Evolutionary conservation across 495 filamentous ascomycete genomes (phyloP).

Genomic region (Penicillium cinerascens): DNA sequence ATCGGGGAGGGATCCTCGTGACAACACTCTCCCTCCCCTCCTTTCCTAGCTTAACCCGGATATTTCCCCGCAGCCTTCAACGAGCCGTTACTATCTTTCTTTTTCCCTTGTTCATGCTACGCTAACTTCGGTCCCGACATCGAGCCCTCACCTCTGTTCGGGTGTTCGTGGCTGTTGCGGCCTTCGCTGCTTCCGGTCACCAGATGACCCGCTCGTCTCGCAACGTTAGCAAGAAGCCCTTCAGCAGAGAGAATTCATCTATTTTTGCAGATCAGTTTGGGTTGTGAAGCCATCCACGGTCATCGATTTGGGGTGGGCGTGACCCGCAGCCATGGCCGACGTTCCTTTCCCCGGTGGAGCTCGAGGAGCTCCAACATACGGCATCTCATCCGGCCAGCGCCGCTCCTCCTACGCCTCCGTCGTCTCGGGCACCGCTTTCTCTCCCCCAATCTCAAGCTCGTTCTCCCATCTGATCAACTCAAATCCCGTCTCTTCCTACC

Average conservation of each 20-base stretch:
- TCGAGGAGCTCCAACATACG: slow-evolving; percentile 40
- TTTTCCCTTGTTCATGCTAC: too few species aligned
- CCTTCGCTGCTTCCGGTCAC: slow-evolving; percentile 24
- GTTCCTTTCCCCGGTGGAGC: slow-evolving; percentile 47
- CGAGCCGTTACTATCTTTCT: not conserved
- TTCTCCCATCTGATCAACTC: slow-evolving; percentile 61
- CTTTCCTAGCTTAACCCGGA: not conserved
- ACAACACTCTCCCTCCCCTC: slow-evolving; percentile 5
- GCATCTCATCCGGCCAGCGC: slow-evolving; percentile 43
- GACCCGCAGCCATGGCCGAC: slow-evolving; percentile 40
- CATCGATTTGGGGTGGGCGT: slow-evolving; percentile 11
- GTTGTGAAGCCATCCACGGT: slow-evolving; percentile 1
- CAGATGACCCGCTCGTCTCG: slow-evolving; percentile 25
- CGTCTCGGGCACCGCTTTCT: slow-evolving; percentile 61
- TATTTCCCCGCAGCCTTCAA: slow-evolving; percentile 10
- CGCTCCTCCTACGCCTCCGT: slow-evolving; percentile 79
- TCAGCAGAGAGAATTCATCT: not conserved
- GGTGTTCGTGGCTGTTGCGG: not conserved
- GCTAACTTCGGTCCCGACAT: too few species aligned
- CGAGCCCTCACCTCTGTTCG: not conserved
- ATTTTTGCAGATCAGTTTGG: not conserved
- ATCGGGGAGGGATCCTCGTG: slow-evolving; percentile 11
- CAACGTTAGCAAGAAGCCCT: slow-evolving; percentile 15
- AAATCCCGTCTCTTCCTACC: slow-evolving; percentile 37
- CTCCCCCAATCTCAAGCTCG: slow-evolving; percentile 46